Evolutionary conservation across 495 filamentous ascomycete genomes (phyloP), one percentile per base, ranked within the genome.

Genomic region (Aspergillus nidulans): DNA sequence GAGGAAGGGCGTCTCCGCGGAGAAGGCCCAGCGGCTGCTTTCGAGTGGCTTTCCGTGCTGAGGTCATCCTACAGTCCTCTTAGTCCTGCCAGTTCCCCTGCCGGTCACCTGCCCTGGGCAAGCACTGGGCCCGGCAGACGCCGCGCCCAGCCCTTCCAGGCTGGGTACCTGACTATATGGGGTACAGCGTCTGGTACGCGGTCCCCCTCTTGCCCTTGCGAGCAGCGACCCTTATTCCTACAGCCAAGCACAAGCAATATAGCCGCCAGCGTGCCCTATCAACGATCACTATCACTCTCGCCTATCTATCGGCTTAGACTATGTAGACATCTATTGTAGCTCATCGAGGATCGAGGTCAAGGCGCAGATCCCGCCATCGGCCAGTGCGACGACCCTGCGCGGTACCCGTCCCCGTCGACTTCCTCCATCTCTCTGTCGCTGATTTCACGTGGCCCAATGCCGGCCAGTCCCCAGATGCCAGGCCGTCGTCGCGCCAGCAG

Each of bases 401-500:
- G 30, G 32, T 41, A 47, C 21, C 26, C 38, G 28, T 53, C 51
- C 24, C 52, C 44, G 45, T 41, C 62, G 28, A 45, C 20, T 50
- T 73, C 71, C 25, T 70, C 64, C 51, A 69, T 55, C 52, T 71
- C 69, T 15, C 65, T 61, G 42, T 71, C 69, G 40, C 61, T 73
- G 28, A 71, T 63, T 55, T 66, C 66, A 39, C 63, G 60, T 39
- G 71, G 67, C 24, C 70, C 70, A 53, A 77, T 67, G 26, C 77
- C 77, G 21, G 77, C 77, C 57, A 74, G 51, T 6, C 69, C 68
- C 78, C 78, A 81, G 42, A 76, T 58, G 7, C 64, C 69, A n/a
- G 72, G 70, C 19, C 69, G 63, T 23, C 70, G 73, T 41, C 71
- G 73, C 25, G 75, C 74, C 12, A 79, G 70, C 8, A 77, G 61